Conservation (phyloP, 2,329 filamentous ascomycete genomes). For the Epicoccum sorghinum region DNA sequence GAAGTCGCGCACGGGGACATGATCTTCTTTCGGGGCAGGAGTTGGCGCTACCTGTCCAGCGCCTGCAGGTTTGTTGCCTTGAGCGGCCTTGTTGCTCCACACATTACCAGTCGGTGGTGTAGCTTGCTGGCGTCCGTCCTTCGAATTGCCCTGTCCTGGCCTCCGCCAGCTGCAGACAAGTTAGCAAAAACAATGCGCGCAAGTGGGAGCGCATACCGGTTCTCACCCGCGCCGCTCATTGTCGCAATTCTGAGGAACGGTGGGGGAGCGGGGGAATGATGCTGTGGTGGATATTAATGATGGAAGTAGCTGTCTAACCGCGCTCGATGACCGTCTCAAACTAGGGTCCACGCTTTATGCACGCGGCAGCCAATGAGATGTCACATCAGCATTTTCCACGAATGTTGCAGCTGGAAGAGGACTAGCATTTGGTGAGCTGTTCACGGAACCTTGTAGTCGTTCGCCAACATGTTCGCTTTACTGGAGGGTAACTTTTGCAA, state of each 20-base stretch:
- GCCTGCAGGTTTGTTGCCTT: conserved; percentile 36
- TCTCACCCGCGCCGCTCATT: conserved; percentile 49
- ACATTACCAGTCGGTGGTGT: conserved; percentile 41
- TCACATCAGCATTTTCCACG: conserved; percentile 11
- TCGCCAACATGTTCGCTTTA: conserved; percentile 10
- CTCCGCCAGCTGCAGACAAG: conserved; percentile 41
- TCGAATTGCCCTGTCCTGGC: conserved; percentile 41
- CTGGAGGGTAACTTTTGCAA: conserved; percentile 13
- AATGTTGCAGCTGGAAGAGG: not conserved
- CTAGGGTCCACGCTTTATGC: conserved; percentile 22
- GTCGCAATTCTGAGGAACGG: conserved; percentile 29
- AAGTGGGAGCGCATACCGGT: conserved; percentile 34
- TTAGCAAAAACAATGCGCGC: conserved; percentile 19
- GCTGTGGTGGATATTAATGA: conserved; percentile 39
- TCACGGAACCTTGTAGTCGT: conserved; percentile 9
- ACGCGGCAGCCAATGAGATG: conserved; percentile 29
- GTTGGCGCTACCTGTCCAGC: conserved; percentile 22
- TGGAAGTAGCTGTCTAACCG: conserved; percentile 28
- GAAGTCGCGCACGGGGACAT: conserved; percentile 50
- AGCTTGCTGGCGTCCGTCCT: conserved; percentile 44
- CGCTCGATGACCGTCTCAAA: conserved; percentile 25
- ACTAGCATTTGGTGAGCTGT: not conserved
- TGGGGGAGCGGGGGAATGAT: conserved; percentile 35
- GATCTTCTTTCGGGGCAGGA: conserved; percentile 27
- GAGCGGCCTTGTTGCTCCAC: conserved; percentile 40